These are phyloP conservation scores for Tetrahymena elliotti DNA, from an alignment of 73 alveolate species.

Conservation along the genomic window DNA sequence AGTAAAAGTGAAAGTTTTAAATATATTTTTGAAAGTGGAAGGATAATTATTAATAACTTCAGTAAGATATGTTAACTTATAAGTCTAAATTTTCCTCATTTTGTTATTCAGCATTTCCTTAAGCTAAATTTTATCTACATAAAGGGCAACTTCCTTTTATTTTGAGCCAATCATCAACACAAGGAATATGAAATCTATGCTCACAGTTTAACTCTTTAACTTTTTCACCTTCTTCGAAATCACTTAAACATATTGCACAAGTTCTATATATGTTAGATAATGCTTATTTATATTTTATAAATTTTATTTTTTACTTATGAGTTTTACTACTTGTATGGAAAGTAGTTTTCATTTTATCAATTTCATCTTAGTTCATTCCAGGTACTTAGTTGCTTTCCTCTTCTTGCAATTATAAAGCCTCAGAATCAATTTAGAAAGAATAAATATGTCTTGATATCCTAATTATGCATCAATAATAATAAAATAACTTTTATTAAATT, in stretches of 20 bases:
- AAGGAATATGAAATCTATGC: slow-evolving; percentile 70
- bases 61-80: neutral
- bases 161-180: slow-evolving; percentile 75
- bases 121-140: neutral
- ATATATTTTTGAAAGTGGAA: neutral
- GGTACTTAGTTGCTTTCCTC: neutral
- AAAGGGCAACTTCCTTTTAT: slow-evolving; percentile 33
- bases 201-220: slow-evolving; percentile 69
- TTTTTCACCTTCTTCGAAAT: slow-evolving; percentile 60
- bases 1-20: neutral
- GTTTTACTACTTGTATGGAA: neutral
- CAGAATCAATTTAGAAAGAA: neutral
- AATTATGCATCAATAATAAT: neutral
- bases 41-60: neutral
- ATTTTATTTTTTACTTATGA: neutral
- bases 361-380: neutral
- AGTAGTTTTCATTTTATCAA: neutral
- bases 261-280: neutral
- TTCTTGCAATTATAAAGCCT: neutral
- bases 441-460: neutral
- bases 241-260: slow-evolving; percentile 74
- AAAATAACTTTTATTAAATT: neutral
- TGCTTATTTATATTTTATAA: neutral
- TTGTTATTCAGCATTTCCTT: neutral
- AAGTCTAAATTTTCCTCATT: neutral